Base-by-base conservation (phyloP, 306 rosid species). In the Neltuma alba region DNA sequence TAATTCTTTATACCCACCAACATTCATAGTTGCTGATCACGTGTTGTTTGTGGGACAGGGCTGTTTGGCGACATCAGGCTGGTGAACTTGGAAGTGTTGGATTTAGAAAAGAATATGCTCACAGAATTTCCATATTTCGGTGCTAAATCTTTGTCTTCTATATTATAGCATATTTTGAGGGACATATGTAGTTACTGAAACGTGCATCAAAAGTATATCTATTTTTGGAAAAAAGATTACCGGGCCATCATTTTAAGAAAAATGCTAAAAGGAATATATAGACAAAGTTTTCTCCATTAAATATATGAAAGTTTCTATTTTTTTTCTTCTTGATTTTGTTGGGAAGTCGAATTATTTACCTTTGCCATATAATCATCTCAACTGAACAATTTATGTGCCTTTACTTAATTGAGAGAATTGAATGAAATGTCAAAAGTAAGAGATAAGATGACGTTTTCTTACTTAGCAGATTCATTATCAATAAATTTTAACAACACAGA, bases 41-140 rank as follows among this genome's bases (percentile, higher is more conserved):
- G 2, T 64, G 9, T 34, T 16, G 9, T 63, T 3, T 21, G 10
- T 68, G 73, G 54, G 12, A 6, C 34, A 40, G 73, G 73, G 8
- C 20, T 68, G 0, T 38, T 21, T 68, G 52, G 73, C 7, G 18
- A 40, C 1, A 68, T 68, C 2, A 40, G 5, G 2, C 16, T 68
- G 21, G 1, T 28, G 12, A 68, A 40, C 18, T 23, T 68, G n/a
- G 28, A 65, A 20, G 1, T 0, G 28, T 57, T 57, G 2, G 0
- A 0, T 0, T 57, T 57, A 25, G 0, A 0, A 0, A 0, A 0
- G 10, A 57, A 23, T 25, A 3, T 0, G 16, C 33, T 57, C 16
- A 23, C 33, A 9, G 16, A 57, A 57, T 0, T 57, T 16, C 33
- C 63, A 3, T 57, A 16, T 9, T 11, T 57, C 27, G 18, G 33